Evolutionary conservation across 805 yeast species (phyloP), one percentile per base, ranked within the genome.

Genomic region (Yarrowia alimentaria): DNA sequence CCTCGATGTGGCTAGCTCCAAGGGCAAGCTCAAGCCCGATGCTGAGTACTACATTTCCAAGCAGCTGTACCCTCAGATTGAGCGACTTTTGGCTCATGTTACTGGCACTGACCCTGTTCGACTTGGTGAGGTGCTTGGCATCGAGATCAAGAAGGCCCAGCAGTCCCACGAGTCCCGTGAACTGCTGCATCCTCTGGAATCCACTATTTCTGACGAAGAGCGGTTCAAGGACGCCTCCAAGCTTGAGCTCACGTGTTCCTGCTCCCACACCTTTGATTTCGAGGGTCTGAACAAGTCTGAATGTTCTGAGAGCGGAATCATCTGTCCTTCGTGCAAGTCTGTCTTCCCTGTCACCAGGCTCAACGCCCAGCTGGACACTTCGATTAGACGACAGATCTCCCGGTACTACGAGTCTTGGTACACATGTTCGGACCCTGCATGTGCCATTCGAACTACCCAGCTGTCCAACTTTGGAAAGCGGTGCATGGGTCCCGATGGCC

Each of bases 41-140:
- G 75, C 85, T 1, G 74, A 71, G 30, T 90, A 77, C 62, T 93
- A 93, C 64, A 70, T 91, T 58, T 93, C 83, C 57, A 85, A 88
- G 64, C 99, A 93, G 67, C 77, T 93, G 8, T 79, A 85, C 60
- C 89, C 94, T 2, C 97, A 97, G 3, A 81, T 93, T 8, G 94
- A 87, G 63, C 80, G 99, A 67, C 72, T 93, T 49, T 71, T 91
- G 32, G 94, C 83, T 57, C 78, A 83, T 55, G 81, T 93, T 50
- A 94, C 88, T 57, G 96, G 98, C 32, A 76, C 85, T 56, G 97
- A 91, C 62, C 73, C 81, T 60, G 79, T 80, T 42, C 76, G 93
- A 57, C 73, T 93, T 30, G 95, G 96, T 4, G 74, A 75, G 37
- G 74, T 83, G 3, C 71, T 93, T 28, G 95, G 95, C 0, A 71